Conservation (phyloP, 208 protist genomes). For the Crithidia acanthocephali region DNA sequence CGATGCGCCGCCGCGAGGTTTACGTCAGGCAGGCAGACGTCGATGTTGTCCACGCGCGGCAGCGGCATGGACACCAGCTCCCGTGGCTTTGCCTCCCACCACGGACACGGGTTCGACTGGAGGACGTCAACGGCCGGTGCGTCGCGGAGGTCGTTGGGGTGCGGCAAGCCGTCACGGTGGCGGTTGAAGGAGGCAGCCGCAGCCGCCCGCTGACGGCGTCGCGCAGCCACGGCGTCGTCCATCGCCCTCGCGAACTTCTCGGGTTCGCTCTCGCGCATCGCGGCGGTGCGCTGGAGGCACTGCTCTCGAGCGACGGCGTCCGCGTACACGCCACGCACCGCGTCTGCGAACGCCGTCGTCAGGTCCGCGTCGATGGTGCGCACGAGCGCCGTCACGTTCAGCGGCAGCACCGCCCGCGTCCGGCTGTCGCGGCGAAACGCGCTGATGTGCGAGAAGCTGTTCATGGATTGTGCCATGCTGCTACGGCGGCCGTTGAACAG, state of each 20-base stretch:
- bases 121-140: neutral
- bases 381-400: constrained; percentile 22
- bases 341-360: constrained; percentile 20
- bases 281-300: neutral
- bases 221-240: constrained; percentile 4
- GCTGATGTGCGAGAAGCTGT: constrained; percentile 25
- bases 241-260: constrained; percentile 4
- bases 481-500: constrained; percentile 34
- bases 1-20: constrained; percentile 24
- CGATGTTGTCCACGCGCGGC: constrained; percentile 15
- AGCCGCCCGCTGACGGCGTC: neutral
- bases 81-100: constrained; percentile 17
- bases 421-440: constrained; percentile 31
- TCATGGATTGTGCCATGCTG: constrained; percentile 14
- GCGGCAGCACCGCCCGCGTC: constrained; percentile 23
- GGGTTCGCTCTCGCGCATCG: constrained; percentile 7
- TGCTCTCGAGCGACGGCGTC: constrained; percentile 6
- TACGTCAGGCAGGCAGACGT: constrained; percentile 10
- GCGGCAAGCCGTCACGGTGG: no score
- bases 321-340: constrained; percentile 22
- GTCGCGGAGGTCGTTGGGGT: neutral
- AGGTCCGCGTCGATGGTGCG: constrained; percentile 20
- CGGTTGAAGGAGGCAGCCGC: neutral
- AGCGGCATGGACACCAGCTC: constrained; percentile 15
- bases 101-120: constrained; percentile 8